phyloP scores from a whole-genome alignment of 495 filamentous ascomycete genomes.

The Ascobolus immersus region DNA sequence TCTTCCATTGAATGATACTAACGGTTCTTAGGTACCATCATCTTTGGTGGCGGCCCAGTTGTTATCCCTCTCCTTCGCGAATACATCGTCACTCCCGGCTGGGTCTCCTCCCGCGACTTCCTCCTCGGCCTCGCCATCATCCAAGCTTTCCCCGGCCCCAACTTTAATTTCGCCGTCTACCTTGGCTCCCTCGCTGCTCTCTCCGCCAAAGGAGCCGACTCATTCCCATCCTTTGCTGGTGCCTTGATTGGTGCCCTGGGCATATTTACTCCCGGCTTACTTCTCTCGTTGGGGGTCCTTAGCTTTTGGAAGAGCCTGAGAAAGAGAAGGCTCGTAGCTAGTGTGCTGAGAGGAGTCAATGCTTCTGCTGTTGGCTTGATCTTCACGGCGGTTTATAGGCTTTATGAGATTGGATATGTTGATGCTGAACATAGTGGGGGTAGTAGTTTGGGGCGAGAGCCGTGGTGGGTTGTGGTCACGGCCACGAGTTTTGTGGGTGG shows the following conservation, averaged over 20 bases:
- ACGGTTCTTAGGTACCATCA: no score
- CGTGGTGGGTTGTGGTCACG: slow-evolving; percentile 53
- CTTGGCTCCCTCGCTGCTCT: slow-evolving; percentile 35
- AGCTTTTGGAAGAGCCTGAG: slow-evolving; percentile 41
- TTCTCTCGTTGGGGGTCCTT: slow-evolving; percentile 39
- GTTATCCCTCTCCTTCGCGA: slow-evolving; percentile 57
- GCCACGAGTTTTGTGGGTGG: slow-evolving; percentile 37
- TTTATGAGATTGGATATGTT: slow-evolving; percentile 56
- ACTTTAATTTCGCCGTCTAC: slow-evolving; percentile 74
- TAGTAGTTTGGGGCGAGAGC: slow-evolving; percentile 33
- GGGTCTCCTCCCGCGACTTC: slow-evolving; percentile 58
- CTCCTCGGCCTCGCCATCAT: slow-evolving; percentile 60
- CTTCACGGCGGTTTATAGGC: slow-evolving; percentile 63
- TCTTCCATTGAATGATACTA: no score
- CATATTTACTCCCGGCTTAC: slow-evolving; percentile 49
- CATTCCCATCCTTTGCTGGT: slow-evolving; percentile 26
- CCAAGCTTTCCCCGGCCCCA: slow-evolving; percentile 63
- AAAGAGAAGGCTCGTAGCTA: slow-evolving; percentile 26
- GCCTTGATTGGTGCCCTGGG: slow-evolving; percentile 40
- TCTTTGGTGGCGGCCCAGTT: slow-evolving; percentile 68
- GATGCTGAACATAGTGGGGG: slow-evolving; percentile 23
- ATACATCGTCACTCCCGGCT: slow-evolving; percentile 56
- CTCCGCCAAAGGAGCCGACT: slow-evolving; percentile 12
- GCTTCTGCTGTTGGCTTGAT: slow-evolving; percentile 55
- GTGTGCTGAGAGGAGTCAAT: slow-evolving; percentile 41